phyloP scores from a whole-genome alignment of 352 stramenopile genomes.

The Aphanomyces euteiches region DNA sequence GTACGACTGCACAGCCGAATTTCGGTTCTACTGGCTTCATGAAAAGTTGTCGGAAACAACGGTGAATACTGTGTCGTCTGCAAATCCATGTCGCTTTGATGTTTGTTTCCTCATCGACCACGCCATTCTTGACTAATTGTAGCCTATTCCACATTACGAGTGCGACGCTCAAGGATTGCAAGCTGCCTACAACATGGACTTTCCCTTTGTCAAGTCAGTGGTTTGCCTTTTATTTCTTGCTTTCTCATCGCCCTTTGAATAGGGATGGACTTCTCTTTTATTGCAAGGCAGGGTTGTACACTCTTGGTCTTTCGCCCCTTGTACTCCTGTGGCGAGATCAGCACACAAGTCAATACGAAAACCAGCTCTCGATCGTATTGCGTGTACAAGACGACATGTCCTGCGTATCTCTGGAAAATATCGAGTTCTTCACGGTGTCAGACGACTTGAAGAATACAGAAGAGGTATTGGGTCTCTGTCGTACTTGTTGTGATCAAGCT shows the following conservation, averaged over 20 bases:
- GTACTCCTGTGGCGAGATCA: constrained; percentile 88
- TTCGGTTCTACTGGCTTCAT: constrained; percentile 88
- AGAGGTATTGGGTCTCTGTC: not conserved
- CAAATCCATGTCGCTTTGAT: constrained; percentile 75
- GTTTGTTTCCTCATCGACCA: constrained; percentile 35
- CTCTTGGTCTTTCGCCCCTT: constrained; percentile 81
- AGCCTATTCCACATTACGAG: constrained; percentile 84
- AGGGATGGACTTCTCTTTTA: constrained; percentile 89
- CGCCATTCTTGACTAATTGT: not conserved
- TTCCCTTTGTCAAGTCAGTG: constrained; percentile 79
- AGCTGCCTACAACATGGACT: constrained; percentile 70
- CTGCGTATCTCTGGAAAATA: constrained; percentile 71
- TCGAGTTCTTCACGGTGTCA: constrained; percentile 44
- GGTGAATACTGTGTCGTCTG: constrained; percentile 41
- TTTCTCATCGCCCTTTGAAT: not conserved
- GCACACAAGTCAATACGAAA: constrained; percentile 73
- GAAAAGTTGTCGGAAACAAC: constrained; percentile 84
- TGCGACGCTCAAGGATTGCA: constrained; percentile 71
- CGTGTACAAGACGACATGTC: constrained; percentile 44
- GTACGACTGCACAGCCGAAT: constrained; percentile 91
- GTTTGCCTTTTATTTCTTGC: constrained; percentile 9
- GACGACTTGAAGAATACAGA: too few relatives aligned
- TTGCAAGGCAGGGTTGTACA: constrained; percentile 86
- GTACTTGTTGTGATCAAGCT: not conserved
- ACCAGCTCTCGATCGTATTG: constrained; percentile 73